Evolutionary conservation across 2,329 filamentous ascomycete species (phyloP).

Genomic region (Ramichloridium luteum): DNA sequence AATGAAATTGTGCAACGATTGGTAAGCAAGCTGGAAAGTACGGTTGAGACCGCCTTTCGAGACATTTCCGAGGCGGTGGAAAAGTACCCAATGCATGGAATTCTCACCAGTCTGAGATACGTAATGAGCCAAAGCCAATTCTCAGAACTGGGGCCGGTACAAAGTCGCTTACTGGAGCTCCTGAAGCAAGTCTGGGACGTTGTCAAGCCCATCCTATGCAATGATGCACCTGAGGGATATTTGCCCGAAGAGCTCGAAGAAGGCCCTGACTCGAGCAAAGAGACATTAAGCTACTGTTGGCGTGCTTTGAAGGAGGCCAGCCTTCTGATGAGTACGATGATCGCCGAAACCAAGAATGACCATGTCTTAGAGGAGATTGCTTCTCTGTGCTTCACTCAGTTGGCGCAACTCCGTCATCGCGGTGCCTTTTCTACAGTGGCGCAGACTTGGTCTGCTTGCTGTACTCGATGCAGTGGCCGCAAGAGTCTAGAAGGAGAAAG

Average conservation of each 20-base stretch:
- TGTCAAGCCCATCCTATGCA: slow-evolving; percentile 69
- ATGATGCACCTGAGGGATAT: slow-evolving; percentile 89
- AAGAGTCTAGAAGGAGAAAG: slow-evolving; percentile 29
- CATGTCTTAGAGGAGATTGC: slow-evolving; percentile 8
- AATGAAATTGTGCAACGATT: slow-evolving; percentile 36
- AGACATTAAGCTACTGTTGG: slow-evolving; percentile 88
- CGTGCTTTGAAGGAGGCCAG: slow-evolving; percentile 89
- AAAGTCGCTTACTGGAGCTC: slow-evolving; percentile 22
- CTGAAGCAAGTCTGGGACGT: slow-evolving; percentile 63
- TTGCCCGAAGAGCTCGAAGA: slow-evolving; percentile 66
- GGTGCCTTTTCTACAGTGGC: slow-evolving; percentile 91
- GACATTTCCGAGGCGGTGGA: slow-evolving; percentile 52
- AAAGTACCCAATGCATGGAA: slow-evolving; percentile 33
- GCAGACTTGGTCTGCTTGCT: slow-evolving; percentile 73
- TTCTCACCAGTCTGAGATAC: slow-evolving; percentile 24
- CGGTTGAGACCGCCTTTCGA: slow-evolving; percentile 48
- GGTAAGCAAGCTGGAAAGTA: slow-evolving; percentile 50
- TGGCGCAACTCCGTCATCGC: slow-evolving; percentile 72
- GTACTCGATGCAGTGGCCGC: slow-evolving; percentile 48
- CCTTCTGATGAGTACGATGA: slow-evolving; percentile 33
- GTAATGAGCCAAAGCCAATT: slow-evolving; percentile 20
- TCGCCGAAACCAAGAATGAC: slow-evolving; percentile 2
- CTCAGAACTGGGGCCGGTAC: neutral
- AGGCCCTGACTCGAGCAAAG: slow-evolving; percentile 65
- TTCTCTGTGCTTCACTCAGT: slow-evolving; percentile 64